A percentile compares a stretch with the other conserved stretches of the same genome.
These are phyloP conservation scores for Corynascus novoguineensis DNA, from an alignment of 495 filamentous ascomycete species.

Conservation along the genomic window DNA sequence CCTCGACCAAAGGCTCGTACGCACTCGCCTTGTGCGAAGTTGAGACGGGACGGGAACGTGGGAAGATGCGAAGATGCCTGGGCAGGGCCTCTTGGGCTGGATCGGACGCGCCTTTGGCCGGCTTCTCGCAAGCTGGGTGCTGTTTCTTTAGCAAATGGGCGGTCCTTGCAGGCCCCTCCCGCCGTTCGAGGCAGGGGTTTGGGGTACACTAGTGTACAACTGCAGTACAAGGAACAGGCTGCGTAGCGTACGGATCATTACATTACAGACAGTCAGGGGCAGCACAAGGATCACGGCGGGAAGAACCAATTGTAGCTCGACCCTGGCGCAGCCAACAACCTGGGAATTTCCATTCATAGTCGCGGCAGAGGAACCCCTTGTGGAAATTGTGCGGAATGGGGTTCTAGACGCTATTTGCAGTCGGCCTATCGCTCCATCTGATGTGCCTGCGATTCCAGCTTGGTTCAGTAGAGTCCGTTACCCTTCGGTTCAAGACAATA, in stretches of 20 bases:
- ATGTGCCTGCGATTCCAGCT: constrained; percentile 1
- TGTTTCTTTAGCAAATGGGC: constrained; percentile 6
- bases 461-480: background rate
- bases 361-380: constrained; percentile 7
- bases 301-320: constrained; percentile 5
- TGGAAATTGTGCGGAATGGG: background rate
- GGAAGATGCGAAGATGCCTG: background rate
- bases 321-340: background rate
- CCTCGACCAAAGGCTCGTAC: background rate
- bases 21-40: background rate
- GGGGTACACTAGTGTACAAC: too few species aligned
- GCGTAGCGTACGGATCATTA: too few species aligned
- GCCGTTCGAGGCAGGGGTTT: constrained; percentile 15
- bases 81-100: too few species aligned
- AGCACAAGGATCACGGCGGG: constrained; percentile 8
- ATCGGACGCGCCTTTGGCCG: constrained; percentile 5
- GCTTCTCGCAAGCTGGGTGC: background rate
- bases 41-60: background rate
- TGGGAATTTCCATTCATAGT: constrained; percentile 6
- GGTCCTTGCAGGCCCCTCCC: constrained; percentile 5
- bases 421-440: background rate
- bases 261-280: constrained; percentile 19
- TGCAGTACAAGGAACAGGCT: too few species aligned
- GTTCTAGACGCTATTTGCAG: background rate
- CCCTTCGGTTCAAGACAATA: too few species aligned